Percentiles rank a stretch among this genome's conserved stretches.
phyloP scores from a whole-genome alignment of 2,329 filamentous ascomycete genomes.

The Cercospora berteroae region DNA sequence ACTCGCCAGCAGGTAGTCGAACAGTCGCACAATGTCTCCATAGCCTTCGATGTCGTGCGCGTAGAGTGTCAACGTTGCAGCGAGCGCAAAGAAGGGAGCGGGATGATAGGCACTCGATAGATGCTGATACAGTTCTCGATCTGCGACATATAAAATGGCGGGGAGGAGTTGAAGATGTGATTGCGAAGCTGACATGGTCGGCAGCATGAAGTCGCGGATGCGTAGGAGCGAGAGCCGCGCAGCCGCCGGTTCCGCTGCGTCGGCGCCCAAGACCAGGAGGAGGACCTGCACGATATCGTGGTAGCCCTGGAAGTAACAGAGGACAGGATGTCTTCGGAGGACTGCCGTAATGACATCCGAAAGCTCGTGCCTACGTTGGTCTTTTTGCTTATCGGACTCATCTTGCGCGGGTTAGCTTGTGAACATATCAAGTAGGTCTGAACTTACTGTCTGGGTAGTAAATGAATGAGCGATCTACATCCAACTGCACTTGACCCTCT shows the following conservation, averaged over 20 bases:
- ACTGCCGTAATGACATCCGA: conserved; percentile 77
- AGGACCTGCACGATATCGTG: conserved; percentile 98
- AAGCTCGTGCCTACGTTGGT: conserved; percentile 70
- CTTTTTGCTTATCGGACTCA: conserved; percentile 66
- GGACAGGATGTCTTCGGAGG: conserved; percentile 74
- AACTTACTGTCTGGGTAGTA: conserved; percentile 81
- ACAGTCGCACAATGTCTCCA: conserved; percentile 81
- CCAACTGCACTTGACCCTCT: conserved; percentile 85
- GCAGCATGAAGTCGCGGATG: conserved; percentile 97
- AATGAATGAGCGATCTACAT: conserved; percentile 94
- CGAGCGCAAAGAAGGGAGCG: conserved; percentile 87
- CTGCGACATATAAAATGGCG: conserved; percentile 70
- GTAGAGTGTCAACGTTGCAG: conserved; percentile 93
- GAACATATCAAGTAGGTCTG: background rate
- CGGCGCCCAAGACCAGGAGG: conserved; percentile 73
- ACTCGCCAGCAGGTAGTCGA: conserved; percentile 83
- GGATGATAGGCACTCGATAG: conserved; percentile 31
- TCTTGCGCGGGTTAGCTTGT: conserved; percentile 47
- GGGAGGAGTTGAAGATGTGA: conserved; percentile 85
- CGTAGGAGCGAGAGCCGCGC: conserved; percentile 82
- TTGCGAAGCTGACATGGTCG: conserved; percentile 75
- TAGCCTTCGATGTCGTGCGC: conserved; percentile 93
- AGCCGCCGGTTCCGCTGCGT: conserved; percentile 61
- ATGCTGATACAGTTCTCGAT: conserved; percentile 70
- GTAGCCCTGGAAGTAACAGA: conserved; percentile 97